A percentile compares a stretch with the other conserved stretches of the same genome.
These are phyloP conservation scores for Ganoderma resinaceum DNA, from an alignment of 1,284 basidiomycete genomes.

Conservation along the genomic window DNA sequence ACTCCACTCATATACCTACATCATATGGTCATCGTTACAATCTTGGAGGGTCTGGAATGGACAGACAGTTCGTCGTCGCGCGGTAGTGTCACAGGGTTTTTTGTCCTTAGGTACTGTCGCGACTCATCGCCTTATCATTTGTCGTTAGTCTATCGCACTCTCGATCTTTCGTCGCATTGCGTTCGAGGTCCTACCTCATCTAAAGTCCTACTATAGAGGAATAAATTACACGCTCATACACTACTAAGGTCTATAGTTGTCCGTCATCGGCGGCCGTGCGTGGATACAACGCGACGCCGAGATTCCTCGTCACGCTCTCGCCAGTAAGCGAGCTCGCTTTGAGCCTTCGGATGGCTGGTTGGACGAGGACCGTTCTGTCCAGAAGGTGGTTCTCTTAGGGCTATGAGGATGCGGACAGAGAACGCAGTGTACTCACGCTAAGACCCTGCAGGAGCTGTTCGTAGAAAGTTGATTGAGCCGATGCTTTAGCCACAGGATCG, in stretches of 20 bases:
- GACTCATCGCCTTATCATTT: not conserved
- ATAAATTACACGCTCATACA: not conserved
- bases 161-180: not conserved
- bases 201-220: not conserved
- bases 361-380: constrained; percentile 40
- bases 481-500: constrained; percentile 69
- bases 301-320: constrained; percentile 64
- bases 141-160: not conserved
- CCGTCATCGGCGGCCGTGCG: constrained; percentile 30
- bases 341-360: constrained; percentile 61
- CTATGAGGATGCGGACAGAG: not conserved
- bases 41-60: constrained; percentile 7
- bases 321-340: constrained; percentile 66
- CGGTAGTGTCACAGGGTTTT: not conserved
- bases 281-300: constrained; percentile 49
- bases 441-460: constrained; percentile 81
- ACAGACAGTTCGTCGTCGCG: not conserved
- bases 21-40: not conserved
- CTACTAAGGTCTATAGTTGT: not conserved
- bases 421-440: constrained; percentile 58
- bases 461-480: constrained; percentile 76
- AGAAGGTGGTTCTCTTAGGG: not conserved
- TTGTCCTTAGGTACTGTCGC: not conserved
- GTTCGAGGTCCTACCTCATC: not conserved
- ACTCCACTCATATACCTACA: constrained; percentile 11